A percentile compares a stretch with the other conserved stretches of the same genome.
Conservation (phyloP, 2,329 filamentous ascomycete genomes). For the Ceratocystis alfenasii region DNA sequence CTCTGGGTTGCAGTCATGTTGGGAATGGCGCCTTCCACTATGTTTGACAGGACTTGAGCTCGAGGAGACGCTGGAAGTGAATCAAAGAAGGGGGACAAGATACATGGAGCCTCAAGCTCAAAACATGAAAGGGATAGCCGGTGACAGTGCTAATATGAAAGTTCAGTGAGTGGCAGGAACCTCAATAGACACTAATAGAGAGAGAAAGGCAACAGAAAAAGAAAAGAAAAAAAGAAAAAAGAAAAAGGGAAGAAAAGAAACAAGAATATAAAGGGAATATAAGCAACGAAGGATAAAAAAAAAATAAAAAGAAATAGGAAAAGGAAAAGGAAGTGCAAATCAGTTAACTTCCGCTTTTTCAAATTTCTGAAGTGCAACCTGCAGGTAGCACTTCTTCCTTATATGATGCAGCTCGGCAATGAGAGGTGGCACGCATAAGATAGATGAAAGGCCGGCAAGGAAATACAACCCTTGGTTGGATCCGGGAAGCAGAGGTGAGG, state of each 20-base stretch:
- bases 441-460: background rate
- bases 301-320: background rate
- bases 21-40: background rate
- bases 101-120: constrained; percentile 10
- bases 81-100: background rate
- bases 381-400: constrained; percentile 1
- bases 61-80: background rate
- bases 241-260: background rate
- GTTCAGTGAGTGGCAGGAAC: background rate
- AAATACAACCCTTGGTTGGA: constrained; percentile 2
- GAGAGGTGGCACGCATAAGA: constrained; percentile 7
- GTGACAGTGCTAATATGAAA: background rate
- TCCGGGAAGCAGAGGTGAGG: constrained; percentile 1
- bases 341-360: background rate
- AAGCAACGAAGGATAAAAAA: background rate
- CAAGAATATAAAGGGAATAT: background rate
- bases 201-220: background rate
- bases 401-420: constrained; percentile 10
- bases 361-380: background rate
- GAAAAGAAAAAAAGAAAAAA: background rate
- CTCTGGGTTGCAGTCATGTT: background rate
- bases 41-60: background rate
- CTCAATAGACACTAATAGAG: background rate
- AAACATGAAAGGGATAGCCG: background rate
- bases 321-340: constrained; percentile 2